phyloP scores from a whole-genome alignment of 139 green algal species.

The Chlamydomonas urium region DNA sequence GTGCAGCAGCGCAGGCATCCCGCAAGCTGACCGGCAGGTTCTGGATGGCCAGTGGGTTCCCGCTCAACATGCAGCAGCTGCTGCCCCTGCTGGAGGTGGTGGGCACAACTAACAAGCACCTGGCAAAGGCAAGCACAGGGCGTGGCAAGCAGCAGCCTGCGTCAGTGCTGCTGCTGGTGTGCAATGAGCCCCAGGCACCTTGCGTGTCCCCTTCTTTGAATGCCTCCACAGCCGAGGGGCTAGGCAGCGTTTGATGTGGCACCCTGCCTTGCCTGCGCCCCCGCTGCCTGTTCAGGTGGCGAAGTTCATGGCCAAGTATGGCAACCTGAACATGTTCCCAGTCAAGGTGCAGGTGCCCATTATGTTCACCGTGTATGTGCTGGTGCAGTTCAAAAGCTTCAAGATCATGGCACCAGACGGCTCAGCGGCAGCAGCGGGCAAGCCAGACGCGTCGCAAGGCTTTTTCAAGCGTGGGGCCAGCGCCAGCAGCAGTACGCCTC shows the following conservation, averaged over 20 bases:
- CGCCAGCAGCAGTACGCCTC: neutral
- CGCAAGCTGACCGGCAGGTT: conserved; percentile 40
- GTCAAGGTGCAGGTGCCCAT: conserved; percentile 74
- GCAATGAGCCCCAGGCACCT: too few species aligned
- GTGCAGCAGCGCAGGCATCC: too few species aligned
- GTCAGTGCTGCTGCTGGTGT: too few species aligned
- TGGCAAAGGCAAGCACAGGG: conserved; percentile 43
- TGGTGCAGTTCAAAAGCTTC: conserved; percentile 66
- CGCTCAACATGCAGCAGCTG: conserved; percentile 62
- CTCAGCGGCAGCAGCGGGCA: neutral
- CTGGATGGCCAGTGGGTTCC: conserved; percentile 69
- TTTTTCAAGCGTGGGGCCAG: neutral
- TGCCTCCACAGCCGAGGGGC: too few species aligned
- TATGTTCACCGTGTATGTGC: conserved; percentile 66
- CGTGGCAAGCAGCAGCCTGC: neutral
- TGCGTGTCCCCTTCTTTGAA: too few species aligned
- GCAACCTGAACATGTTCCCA: conserved; percentile 66
- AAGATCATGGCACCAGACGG: conserved; percentile 17
- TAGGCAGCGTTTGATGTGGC: too few species aligned
- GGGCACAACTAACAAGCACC: conserved; percentile 73
- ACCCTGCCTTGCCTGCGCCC: too few species aligned
- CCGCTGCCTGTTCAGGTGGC: conserved; percentile 38
- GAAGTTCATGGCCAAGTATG: conserved; percentile 71
- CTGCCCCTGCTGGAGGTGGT: conserved; percentile 79
- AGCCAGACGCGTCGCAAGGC: neutral